Conservation (phyloP, 2,329 filamentous ascomycete genomes). For the Drechslera avenae region DNA sequence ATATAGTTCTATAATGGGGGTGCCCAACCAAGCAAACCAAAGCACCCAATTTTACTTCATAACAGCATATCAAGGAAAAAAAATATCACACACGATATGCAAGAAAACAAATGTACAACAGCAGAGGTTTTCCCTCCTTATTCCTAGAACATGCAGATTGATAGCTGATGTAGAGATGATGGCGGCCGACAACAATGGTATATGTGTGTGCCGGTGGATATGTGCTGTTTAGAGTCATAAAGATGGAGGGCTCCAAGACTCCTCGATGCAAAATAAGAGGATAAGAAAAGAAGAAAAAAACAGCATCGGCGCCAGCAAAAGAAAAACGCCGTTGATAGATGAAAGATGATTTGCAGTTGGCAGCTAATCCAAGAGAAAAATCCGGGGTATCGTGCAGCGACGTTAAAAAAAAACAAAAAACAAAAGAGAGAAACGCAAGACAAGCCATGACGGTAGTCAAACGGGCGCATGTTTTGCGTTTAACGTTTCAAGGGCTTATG, state of each 20-base stretch:
- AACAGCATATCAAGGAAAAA: too few species aligned
- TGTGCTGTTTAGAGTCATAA: too few species aligned
- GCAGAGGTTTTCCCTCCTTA: too few species aligned
- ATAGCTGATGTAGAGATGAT: too few species aligned
- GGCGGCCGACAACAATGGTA: too few species aligned
- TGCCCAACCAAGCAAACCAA: too few species aligned
- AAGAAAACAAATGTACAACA: background rate
- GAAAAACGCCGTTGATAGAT: slow-evolving; percentile 5
- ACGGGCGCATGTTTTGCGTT: slow-evolving; percentile 1
- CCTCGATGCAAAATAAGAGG: too few species aligned
- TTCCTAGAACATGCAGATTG: too few species aligned
- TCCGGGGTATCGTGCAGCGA: slow-evolving; percentile 36
- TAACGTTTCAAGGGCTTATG: slow-evolving; percentile 23
- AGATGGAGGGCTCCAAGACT: too few species aligned
- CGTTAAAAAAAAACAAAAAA: slow-evolving; percentile 14
- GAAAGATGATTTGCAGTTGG: slow-evolving; percentile 9
- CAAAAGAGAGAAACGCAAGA: background rate
- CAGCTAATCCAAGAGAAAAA: slow-evolving; percentile 22
- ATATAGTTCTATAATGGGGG: too few species aligned
- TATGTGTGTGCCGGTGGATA: too few species aligned
- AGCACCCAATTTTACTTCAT: too few species aligned
- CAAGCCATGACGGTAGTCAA: background rate
- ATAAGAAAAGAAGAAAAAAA: background rate
- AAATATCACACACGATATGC: background rate
- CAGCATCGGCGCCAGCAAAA: background rate